These are phyloP conservation scores for Echites panduratus DNA, from an alignment of 257 asterid species.

Conservation along the genomic window DNA sequence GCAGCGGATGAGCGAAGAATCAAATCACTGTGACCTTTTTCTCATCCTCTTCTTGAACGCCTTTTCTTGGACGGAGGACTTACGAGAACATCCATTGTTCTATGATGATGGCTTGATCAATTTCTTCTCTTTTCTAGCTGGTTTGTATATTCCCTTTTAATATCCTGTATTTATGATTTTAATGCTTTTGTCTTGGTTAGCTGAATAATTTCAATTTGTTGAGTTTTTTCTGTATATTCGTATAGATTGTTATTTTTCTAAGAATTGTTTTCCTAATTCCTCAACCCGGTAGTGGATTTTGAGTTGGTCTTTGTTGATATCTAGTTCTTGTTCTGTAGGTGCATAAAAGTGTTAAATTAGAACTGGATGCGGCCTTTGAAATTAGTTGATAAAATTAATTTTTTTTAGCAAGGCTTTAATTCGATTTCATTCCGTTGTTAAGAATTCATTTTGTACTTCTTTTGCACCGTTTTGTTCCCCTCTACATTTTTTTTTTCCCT, in stretches of 20 bases:
- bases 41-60: not conserved
- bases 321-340: conserved; percentile 1
- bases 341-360: not conserved
- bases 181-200: not conserved
- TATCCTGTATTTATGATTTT: not conserved
- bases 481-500: not conserved
- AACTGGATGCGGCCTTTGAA: not conserved
- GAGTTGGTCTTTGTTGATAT: conserved; percentile 1
- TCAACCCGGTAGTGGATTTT: not conserved
- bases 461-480: not conserved
- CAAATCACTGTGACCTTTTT: too few species aligned
- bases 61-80: not conserved
- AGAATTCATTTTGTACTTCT: too few species aligned
- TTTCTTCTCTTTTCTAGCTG: not conserved
- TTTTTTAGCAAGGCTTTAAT: too few species aligned
- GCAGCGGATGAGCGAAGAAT: too few species aligned
- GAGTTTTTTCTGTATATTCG: not conserved
- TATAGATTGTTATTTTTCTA: not conserved
- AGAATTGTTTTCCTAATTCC: not conserved
- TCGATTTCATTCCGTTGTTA: too few species aligned
- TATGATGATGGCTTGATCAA: not conserved
- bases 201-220: conserved; percentile 3
- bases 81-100: not conserved
- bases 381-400: not conserved
- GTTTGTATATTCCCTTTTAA: too few species aligned